phyloP scores from a whole-genome alignment of 164 flowering plant species.

The Chimonanthus praecox region DNA sequence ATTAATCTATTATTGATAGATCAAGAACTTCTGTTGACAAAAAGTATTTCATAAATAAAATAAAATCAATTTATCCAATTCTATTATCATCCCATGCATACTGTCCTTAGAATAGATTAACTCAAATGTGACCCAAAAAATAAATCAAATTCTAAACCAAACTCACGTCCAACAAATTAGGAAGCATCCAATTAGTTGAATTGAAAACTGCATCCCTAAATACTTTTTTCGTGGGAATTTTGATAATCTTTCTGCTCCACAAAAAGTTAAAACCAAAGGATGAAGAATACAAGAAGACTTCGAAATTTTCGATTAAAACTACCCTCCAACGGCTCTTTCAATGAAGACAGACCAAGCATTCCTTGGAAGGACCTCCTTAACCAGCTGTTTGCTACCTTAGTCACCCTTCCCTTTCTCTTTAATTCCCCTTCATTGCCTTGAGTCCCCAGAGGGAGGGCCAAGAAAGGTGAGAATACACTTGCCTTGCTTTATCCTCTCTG shows the following conservation, averaged over 20 bases:
- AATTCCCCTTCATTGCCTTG: conserved; percentile 12
- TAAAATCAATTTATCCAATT: too few relatives aligned
- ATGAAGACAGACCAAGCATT: conserved; percentile 19
- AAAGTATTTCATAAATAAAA: too few relatives aligned
- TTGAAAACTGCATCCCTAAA: too few relatives aligned
- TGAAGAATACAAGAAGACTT: not conserved
- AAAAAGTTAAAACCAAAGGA: not conserved
- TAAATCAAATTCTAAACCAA: too few relatives aligned
- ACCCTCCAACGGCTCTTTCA: conserved; percentile 30
- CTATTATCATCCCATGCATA: too few relatives aligned
- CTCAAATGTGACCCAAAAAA: too few relatives aligned
- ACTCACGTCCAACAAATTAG: too few relatives aligned
- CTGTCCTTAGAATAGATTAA: too few relatives aligned
- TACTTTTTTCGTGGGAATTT: too few relatives aligned
- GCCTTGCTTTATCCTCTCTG: not conserved
- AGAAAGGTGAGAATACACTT: not conserved
- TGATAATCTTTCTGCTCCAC: not conserved
- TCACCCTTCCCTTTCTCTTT: not conserved
- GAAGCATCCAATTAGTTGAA: too few relatives aligned
- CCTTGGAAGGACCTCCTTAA: conserved; percentile 40
- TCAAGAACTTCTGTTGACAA: too few relatives aligned
- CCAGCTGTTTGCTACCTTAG: conserved; percentile 12
- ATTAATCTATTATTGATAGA: too few relatives aligned
- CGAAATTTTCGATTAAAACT: conserved; percentile 25
- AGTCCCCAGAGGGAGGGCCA: conserved; percentile 10